Percentiles rank a stretch among this genome's conserved stretches.
These are phyloP conservation scores for Penicillium sp. DNA, from an alignment of 2,329 filamentous ascomycete species.

Conservation along the genomic window DNA sequence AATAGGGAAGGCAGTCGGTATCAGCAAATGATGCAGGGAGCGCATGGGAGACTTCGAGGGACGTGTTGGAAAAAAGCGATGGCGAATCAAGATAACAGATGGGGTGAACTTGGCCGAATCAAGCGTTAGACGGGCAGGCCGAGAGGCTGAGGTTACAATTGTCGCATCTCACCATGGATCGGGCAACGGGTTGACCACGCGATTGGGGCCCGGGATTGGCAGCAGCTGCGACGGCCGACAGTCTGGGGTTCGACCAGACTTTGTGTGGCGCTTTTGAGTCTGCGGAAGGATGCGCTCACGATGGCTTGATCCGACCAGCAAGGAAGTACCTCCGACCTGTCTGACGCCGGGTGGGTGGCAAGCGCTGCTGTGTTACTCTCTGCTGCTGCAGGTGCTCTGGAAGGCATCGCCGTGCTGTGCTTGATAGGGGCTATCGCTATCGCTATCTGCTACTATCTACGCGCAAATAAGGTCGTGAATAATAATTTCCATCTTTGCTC, in stretches of 20 bases:
- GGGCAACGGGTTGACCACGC: constrained; percentile 15
- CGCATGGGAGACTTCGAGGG: neutral
- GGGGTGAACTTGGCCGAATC: neutral
- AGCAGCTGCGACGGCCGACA: neutral
- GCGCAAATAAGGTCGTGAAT: neutral
- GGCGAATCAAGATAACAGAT: constrained; percentile 14
- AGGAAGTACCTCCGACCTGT: neutral
- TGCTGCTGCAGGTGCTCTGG: neutral
- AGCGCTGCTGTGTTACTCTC: neutral
- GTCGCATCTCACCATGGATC: constrained; percentile 15
- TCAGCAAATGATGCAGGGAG: neutral
- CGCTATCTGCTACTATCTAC: neutral
- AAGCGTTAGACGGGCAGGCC: constrained; percentile 10
- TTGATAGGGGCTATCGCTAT: neutral
- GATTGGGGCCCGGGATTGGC: constrained; percentile 4
- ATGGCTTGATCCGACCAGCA: neutral
- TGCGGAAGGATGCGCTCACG: neutral
- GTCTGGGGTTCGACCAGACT: constrained; percentile 7
- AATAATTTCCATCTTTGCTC: neutral
- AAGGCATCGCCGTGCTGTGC: neutral
- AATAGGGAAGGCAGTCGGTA: constrained; percentile 8
- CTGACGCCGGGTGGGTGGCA: neutral
- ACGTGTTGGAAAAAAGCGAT: neutral
- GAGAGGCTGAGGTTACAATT: constrained; percentile 24
- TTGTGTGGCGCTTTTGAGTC: neutral